Base-by-base conservation (phyloP, 805 yeast species). In the Candida orba region DNA sequence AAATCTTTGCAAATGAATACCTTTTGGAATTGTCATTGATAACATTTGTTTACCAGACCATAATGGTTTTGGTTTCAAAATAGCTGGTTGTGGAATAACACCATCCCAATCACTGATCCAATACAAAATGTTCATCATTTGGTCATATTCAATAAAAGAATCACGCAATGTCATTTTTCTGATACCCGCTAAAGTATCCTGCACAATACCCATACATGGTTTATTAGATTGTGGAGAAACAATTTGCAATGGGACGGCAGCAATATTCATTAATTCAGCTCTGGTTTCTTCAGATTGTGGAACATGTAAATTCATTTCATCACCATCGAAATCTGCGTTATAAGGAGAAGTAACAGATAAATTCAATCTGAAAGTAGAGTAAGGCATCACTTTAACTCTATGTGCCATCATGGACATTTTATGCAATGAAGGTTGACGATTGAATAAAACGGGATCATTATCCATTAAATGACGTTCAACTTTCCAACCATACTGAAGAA, bases 351-450 rank as follows among this genome's bases (percentile, higher is more conserved):
- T 93, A 37, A 93, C 99, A 23, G 98, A 93, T 63, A 93, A 72
- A 62, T 93, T 93, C 70, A 93, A 74, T 70, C 99, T 79, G 74
- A 93, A 93, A 0, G 99, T 93, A 7, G 98, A 90, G 63, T 89
- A 93, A 12, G 99, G 99, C 96, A 93, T 89, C 38, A 93, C 99
- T 62, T 86, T 89, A 32, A 93, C 99, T 68, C 96, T 78, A 64
- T 93, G 99, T 15, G 96, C 95, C 98, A 93, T 93, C 99, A 93
- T 93, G 43, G 98, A 91, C 98, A 93, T 93, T 66, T 95, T 93
- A 71, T 93, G 99, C 65, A 93, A 75, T 37, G 99, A 93, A 40
- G 99, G 99, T 72, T 93, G 99, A 75, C 99, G 95, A 65, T 93
- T 93, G 75, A 93, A 93, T 57, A 93, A 75, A 30, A 93, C 99